These are phyloP conservation scores for Microcyclospora tardicrescens DNA, from an alignment of 2,329 filamentous ascomycete genomes.

Conservation along the genomic window DNA sequence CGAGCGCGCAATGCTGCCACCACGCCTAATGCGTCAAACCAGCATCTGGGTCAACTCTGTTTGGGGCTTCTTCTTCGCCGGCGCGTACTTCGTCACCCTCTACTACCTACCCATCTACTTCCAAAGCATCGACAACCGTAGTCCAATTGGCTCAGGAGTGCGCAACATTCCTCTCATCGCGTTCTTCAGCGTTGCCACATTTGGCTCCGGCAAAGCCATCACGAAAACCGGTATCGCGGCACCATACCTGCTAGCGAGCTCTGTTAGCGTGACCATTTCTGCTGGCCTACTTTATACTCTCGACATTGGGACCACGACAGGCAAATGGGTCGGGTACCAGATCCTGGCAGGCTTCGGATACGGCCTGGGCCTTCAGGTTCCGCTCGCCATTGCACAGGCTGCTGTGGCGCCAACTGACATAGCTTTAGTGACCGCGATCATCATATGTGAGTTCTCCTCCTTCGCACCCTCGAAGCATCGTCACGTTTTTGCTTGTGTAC, in stretches of 20 bases:
- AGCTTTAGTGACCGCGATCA: conserved; percentile 18
- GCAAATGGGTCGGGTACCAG: conserved; percentile 42
- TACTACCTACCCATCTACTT: conserved; percentile 31
- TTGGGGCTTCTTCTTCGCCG: conserved; percentile 25
- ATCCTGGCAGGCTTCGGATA: conserved; percentile 36
- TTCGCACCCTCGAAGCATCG: too few species aligned
- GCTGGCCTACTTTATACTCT: conserved; percentile 21
- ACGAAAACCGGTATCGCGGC: conserved; percentile 6
- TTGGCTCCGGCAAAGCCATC: conserved; percentile 7
- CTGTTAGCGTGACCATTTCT: conserved; percentile 8
- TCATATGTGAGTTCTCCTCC: too few species aligned
- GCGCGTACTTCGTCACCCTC: conserved; percentile 22
- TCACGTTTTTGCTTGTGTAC: too few species aligned
- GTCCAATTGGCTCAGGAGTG: conserved; percentile 27
- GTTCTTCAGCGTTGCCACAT: conserved; percentile 8
- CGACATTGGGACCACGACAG: conserved; percentile 26
- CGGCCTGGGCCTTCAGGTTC: conserved; percentile 23
- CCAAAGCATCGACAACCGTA: conserved; percentile 26
- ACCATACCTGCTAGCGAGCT: conserved; percentile 7
- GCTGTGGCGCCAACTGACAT: conserved; percentile 12
- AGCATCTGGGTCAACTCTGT: conserved; percentile 25
- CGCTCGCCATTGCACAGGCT: conserved; percentile 20
- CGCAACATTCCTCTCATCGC: conserved; percentile 26
- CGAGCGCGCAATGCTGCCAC: conserved; percentile 27
- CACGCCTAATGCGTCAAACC: conserved; percentile 19